These are phyloP conservation scores for Protomyces arabidopsidicola DNA, from an alignment of 1,139 yeast genomes.

Conservation along the genomic window DNA sequence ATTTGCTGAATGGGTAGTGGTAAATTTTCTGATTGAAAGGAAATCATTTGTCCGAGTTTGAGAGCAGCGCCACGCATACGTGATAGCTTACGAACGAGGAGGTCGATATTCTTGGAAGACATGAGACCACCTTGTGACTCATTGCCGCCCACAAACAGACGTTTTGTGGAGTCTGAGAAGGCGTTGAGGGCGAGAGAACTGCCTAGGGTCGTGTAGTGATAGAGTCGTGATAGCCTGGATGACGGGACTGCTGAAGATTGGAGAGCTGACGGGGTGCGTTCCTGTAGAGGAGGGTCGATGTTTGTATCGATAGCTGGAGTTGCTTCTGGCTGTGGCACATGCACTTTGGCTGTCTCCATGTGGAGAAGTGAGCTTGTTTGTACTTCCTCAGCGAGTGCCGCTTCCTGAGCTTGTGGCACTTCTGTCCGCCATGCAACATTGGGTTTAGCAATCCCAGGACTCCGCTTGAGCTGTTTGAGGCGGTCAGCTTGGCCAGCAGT, in stretches of 20 bases:
- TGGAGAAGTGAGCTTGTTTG: neutral
- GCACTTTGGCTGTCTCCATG: neutral
- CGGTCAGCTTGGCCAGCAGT: neutral
- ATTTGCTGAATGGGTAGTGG: constrained; percentile 83
- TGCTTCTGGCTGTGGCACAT: neutral
- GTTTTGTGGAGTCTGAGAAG: constrained; percentile 68
- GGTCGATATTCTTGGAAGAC: constrained; percentile 76
- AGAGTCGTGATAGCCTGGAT: constrained; percentile 74
- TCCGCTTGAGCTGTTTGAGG: neutral
- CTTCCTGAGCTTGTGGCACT: neutral
- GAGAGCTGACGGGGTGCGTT: neutral
- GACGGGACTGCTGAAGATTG: constrained; percentile 52
- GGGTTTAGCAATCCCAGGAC: neutral
- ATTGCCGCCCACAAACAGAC: constrained; percentile 50
- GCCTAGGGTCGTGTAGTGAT: constrained; percentile 89
- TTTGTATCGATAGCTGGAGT: neutral
- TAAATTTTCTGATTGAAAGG: constrained; percentile 72
- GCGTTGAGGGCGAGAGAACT: constrained; percentile 88
- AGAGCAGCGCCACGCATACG: constrained; percentile 98
- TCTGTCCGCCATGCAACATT: neutral
- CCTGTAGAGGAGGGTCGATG: neutral
- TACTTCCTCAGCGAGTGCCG: neutral
- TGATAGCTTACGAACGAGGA: constrained; percentile 79
- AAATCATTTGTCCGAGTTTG: constrained; percentile 89
- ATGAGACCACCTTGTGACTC: constrained; percentile 56